Conservation (phyloP, 2,329 filamentous ascomycete genomes). For the Chrysoporthe deuterocubensis region DNA sequence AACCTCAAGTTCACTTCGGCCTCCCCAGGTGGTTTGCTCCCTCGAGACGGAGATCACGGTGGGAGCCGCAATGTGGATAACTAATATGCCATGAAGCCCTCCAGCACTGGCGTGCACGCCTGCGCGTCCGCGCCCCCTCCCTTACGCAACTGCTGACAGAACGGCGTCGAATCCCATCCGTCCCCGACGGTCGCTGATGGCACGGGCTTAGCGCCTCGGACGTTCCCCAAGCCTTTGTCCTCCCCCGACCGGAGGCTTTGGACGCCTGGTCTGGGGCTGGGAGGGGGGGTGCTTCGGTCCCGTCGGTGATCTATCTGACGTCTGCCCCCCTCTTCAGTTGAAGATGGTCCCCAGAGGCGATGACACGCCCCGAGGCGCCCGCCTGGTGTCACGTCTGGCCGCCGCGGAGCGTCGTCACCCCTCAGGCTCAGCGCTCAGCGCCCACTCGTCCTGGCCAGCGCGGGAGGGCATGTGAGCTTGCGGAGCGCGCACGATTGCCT, state of each 20-base stretch:
- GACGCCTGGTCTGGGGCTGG: background rate
- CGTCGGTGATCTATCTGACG: slow-evolving; percentile 2
- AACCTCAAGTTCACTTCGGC: background rate
- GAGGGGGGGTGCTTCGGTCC: slow-evolving; percentile 4
- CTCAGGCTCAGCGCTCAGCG: background rate
- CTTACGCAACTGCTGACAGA: background rate
- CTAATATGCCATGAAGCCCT: background rate
- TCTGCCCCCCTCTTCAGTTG: too few relatives aligned
- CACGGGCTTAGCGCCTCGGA: slow-evolving; percentile 29
- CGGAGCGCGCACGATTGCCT: too few relatives aligned
- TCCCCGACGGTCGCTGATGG: background rate
- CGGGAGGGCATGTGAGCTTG: background rate
- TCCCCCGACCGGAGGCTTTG: slow-evolving; percentile 14
- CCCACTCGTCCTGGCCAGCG: too few relatives aligned
- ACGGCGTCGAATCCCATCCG: background rate
- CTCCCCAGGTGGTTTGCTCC: background rate
- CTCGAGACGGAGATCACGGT: background rate
- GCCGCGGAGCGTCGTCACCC: background rate
- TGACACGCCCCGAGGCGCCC: background rate
- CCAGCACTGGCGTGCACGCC: background rate
- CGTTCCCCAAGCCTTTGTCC: slow-evolving; percentile 34
- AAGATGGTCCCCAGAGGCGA: too few relatives aligned
- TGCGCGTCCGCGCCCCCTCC: background rate
- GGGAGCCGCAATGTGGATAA: background rate
- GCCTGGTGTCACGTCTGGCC: background rate